Percentiles rank a stretch among this genome's conserved stretches.
Conservation (phyloP, 345 rosid species). For the Bruguiera gymnorhiza region DNA sequence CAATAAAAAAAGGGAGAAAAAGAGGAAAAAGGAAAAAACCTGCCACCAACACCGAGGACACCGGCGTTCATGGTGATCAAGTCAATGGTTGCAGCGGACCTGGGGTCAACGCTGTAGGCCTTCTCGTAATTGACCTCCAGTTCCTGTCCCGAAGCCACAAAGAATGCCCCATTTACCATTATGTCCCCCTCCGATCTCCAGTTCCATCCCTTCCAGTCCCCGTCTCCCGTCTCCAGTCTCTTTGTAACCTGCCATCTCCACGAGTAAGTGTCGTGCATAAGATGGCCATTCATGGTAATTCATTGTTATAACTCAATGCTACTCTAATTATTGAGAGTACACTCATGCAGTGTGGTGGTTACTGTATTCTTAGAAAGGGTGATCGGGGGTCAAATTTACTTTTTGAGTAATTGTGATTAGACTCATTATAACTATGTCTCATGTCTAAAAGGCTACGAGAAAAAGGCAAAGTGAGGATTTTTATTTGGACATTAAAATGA, state of each 20-base stretch:
- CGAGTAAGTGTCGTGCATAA: no score
- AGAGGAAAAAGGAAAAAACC: neutral
- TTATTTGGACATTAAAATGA: no score
- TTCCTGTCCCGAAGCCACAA: constrained; percentile 74
- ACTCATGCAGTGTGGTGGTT: no score
- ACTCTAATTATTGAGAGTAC: no score
- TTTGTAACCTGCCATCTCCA: constrained; percentile 65
- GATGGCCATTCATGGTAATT: no score
- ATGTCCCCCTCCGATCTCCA: constrained; percentile 96
- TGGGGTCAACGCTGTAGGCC: constrained; percentile 89
- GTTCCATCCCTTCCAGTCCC: constrained; percentile 79
- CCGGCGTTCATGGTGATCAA: constrained; percentile 28
- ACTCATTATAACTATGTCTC: no score
- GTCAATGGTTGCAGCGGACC: constrained; percentile 65
- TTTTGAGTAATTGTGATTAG: neutral
- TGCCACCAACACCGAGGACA: constrained; percentile 31
- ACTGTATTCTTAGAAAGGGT: neutral
- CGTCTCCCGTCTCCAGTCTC: constrained; percentile 72
- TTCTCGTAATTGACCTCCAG: constrained; percentile 77
- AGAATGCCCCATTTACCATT: constrained; percentile 89
- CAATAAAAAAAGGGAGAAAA: neutral
- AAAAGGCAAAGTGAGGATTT: no score
- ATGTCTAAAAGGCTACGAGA: no score
- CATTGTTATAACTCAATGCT: no score
- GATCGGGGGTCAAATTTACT: neutral